Conservation (phyloP, 2,329 filamentous ascomycete species). For the Colletotrichum nymphaeae region DNA sequence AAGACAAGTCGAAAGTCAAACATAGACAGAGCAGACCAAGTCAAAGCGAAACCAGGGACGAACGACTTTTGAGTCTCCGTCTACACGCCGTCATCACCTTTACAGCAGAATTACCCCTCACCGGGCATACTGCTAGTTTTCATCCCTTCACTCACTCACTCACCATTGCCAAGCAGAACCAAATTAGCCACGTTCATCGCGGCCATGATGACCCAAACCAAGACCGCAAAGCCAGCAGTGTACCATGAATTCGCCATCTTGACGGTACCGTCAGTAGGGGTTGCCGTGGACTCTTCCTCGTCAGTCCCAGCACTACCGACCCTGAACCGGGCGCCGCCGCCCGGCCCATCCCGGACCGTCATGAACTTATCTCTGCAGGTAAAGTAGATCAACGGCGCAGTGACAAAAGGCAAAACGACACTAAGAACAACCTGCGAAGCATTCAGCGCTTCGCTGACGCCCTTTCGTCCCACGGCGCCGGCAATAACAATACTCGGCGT, state of each 20-base stretch:
- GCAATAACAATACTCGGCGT: conserved; percentile 87
- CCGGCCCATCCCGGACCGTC: conserved; percentile 64
- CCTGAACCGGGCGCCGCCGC: conserved; percentile 50
- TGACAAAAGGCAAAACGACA: conserved; percentile 84
- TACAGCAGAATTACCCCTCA: conserved; percentile 19
- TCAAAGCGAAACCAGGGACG: background rate
- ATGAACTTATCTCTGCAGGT: conserved; percentile 84
- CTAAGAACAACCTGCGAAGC: conserved; percentile 83
- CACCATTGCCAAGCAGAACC: conserved; percentile 65
- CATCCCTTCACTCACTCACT: background rate
- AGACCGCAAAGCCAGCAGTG: conserved; percentile 62
- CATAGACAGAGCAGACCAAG: too few species aligned
- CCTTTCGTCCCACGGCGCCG: conserved; percentile 77
- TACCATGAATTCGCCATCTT: conserved; percentile 82
- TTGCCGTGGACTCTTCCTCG: conserved; percentile 28
- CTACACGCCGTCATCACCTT: background rate
- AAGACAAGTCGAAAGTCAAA: background rate
- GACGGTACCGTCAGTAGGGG: conserved; percentile 34
- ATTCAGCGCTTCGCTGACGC: conserved; percentile 78
- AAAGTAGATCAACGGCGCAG: conserved; percentile 86
- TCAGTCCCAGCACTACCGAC: conserved; percentile 39
- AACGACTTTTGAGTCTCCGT: background rate
- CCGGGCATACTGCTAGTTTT: background rate
- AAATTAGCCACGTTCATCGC: conserved; percentile 84
- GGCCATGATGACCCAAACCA: conserved; percentile 80